These are phyloP conservation scores for Pterocarpus macrocarpus DNA, from an alignment of 306 rosid genomes.

Conservation along the genomic window DNA sequence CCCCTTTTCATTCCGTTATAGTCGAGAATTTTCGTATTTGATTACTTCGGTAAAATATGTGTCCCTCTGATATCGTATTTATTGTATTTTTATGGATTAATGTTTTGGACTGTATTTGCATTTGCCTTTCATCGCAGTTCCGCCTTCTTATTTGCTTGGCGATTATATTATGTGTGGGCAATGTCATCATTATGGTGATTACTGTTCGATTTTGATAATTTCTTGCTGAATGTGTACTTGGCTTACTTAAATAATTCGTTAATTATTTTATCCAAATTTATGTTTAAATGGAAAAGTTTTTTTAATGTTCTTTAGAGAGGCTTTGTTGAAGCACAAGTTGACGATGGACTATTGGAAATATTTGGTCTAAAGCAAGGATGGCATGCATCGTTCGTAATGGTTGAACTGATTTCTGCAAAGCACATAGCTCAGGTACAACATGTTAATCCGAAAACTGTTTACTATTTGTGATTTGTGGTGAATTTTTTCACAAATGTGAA, in stretches of 20 bases:
- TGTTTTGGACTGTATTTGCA: not conserved
- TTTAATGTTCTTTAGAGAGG: conserved; percentile 67
- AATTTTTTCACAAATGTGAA: not conserved
- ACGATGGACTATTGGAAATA: conserved; percentile 96
- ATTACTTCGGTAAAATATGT: too few species aligned
- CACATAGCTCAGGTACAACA: conserved; percentile 97
- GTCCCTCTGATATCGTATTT: too few species aligned
- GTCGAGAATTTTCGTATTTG: too few species aligned
- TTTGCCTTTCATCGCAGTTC: not conserved
- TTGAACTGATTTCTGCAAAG: conserved; percentile 87
- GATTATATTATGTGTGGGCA: not conserved
- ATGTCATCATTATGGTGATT: conserved; percentile 3
- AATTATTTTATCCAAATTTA: not conserved
- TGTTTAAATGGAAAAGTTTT: conserved; percentile 23
- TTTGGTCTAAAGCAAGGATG: conserved; percentile 99
- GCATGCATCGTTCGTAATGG: conserved; percentile 99
- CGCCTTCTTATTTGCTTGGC: not conserved
- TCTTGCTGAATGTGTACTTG: conserved; percentile 13
- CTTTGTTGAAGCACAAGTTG: conserved; percentile 91
- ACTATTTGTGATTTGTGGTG: conserved; percentile 2
- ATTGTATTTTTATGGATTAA: too few species aligned
- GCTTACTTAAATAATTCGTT: not conserved
- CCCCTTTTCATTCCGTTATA: too few species aligned
- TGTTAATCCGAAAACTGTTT: not conserved
- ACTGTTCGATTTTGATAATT: not conserved